These are phyloP conservation scores for Vanrija sp. DNA, from an alignment of 1,284 basidiomycete genomes.

Conservation along the genomic window DNA sequence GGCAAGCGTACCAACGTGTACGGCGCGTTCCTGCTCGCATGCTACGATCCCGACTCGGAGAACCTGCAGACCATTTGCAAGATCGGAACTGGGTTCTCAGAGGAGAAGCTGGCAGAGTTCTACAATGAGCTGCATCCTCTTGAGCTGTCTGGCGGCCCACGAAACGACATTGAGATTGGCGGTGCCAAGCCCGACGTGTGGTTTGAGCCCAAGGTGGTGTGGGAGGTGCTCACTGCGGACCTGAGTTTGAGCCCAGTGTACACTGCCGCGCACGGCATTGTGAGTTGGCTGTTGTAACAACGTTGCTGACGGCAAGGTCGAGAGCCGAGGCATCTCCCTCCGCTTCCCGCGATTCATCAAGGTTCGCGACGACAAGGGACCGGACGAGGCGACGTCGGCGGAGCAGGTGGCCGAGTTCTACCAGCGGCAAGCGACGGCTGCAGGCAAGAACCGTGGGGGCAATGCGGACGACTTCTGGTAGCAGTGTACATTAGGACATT, in stretches of 20 bases:
- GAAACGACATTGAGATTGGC: constrained; percentile 77
- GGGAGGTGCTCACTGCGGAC: constrained; percentile 98
- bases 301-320: constrained; percentile 56
- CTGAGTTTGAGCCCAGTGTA: constrained; percentile 95
- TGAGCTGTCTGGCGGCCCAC: constrained; percentile 53
- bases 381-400: constrained; percentile 85
- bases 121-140: constrained; percentile 76
- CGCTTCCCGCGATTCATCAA: constrained; percentile 93
- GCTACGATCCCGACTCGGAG: constrained; percentile 86
- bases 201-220: constrained; percentile 93
- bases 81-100: constrained; percentile 96
- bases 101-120: constrained; percentile 80
- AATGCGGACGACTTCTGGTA: constrained; percentile 74
- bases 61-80: constrained; percentile 97
- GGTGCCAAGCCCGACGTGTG: constrained; percentile 89
- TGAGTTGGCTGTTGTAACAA: constrained; percentile 50
- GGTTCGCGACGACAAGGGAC: constrained; percentile 86
- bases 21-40: constrained; percentile 91
- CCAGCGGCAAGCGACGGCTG: constrained; percentile 74
- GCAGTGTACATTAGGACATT: neutral
- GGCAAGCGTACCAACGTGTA: constrained; percentile 96
- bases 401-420: constrained; percentile 97
- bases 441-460: constrained; percentile 60
- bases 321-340: constrained; percentile 84
- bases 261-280: constrained; percentile 91